Conservation (phyloP, 495 filamentous ascomycete species). For the Penicillium pulvis region DNA sequence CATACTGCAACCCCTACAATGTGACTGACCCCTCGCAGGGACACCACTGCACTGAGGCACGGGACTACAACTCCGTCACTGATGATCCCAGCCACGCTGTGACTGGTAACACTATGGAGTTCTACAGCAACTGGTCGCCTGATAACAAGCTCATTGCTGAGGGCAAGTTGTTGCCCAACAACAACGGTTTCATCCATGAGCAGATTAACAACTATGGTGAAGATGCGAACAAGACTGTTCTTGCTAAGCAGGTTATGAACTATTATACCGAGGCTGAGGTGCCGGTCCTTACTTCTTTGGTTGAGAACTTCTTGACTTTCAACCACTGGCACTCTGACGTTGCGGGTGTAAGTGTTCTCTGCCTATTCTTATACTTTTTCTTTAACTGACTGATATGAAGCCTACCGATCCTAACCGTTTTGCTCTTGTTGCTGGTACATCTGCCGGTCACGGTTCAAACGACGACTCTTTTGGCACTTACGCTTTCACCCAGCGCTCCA, state of each 20-base stretch:
- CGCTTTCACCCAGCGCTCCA: constrained; percentile 41
- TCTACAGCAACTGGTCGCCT: constrained; percentile 48
- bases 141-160: constrained; percentile 39
- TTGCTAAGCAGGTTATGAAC: constrained; percentile 49
- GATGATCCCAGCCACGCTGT: constrained; percentile 56
- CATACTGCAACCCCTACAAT: constrained; percentile 47
- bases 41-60: constrained; percentile 40
- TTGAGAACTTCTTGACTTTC: constrained; percentile 54
- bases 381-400: constrained; percentile 10
- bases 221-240: constrained; percentile 35
- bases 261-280: constrained; percentile 54
- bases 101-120: constrained; percentile 53
- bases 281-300: constrained; percentile 47
- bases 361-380: neutral
- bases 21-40: constrained; percentile 40
- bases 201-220: constrained; percentile 40
- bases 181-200: constrained; percentile 52
- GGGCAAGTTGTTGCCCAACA: constrained; percentile 34
- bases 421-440: constrained; percentile 46
- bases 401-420: constrained; percentile 52
- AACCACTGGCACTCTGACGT: constrained; percentile 54
- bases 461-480: constrained; percentile 41
- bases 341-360: constrained; percentile 41
- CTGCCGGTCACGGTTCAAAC: constrained; percentile 49
- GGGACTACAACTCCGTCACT: constrained; percentile 45